Evolutionary conservation across 805 yeast species (phyloP).

Genomic region (Candida patagonica): DNA sequence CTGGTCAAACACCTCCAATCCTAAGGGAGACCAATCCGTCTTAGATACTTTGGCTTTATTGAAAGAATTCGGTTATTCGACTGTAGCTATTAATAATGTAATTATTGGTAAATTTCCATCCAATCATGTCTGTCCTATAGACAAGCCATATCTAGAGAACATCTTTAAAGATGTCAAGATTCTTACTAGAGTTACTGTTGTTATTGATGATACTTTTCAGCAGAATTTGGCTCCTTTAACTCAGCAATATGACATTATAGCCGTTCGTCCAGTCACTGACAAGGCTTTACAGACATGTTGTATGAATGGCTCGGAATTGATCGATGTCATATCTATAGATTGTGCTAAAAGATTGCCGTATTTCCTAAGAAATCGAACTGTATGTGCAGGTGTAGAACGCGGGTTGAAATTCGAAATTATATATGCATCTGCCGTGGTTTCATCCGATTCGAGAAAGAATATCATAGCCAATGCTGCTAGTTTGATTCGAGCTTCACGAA

Average conservation of each 20-base stretch:
- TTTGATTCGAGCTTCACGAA: constrained; percentile 71
- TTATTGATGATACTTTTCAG: constrained; percentile 68
- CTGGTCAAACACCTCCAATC: constrained; percentile 24
- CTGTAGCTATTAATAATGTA: constrained; percentile 61
- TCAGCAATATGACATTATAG: constrained; percentile 61
- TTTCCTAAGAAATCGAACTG: constrained; percentile 71
- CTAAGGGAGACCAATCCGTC: constrained; percentile 10
- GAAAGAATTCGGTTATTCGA: constrained; percentile 50
- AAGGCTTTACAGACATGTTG: constrained; percentile 68
- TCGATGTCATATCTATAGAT: constrained; percentile 73
- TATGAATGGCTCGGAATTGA: constrained; percentile 48
- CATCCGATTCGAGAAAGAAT: constrained; percentile 41
- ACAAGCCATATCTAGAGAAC: constrained; percentile 25
- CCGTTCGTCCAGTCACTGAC: constrained; percentile 74
- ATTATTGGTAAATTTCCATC: constrained; percentile 20
- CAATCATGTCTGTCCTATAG: constrained; percentile 30
- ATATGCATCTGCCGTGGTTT: constrained; percentile 32
- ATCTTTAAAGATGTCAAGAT: constrained; percentile 37
- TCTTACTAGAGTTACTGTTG: constrained; percentile 65
- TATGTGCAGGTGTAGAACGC: constrained; percentile 72
- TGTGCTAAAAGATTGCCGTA: constrained; percentile 58
- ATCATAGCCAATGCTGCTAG: constrained; percentile 65
- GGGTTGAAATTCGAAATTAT: constrained; percentile 78
- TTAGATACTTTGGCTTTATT: constrained; percentile 20
- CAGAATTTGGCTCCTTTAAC: constrained; percentile 42